These are phyloP conservation scores for Auricularia heimuer DNA, from an alignment of 768 basidiomycete genomes.

Conservation along the genomic window DNA sequence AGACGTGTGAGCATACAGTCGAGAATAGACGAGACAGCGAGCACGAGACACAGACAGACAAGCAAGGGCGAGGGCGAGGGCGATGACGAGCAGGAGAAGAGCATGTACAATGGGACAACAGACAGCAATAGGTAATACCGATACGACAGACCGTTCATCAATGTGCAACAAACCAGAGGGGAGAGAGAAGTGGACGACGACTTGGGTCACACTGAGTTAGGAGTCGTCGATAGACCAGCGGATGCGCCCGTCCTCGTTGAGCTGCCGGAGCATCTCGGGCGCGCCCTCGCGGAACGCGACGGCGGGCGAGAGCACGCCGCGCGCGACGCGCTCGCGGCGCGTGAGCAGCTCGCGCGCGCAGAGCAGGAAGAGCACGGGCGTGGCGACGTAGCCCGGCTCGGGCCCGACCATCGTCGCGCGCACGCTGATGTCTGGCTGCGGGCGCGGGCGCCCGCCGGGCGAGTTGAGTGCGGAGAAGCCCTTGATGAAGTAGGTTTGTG, in stretches of 20 bases:
- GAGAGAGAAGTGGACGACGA: no score
- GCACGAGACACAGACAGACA: no score
- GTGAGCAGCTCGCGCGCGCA: slow-evolving; percentile 2
- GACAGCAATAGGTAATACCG: no score
- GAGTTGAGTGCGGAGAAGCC: not conserved
- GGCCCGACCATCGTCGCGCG: slow-evolving; percentile 3
- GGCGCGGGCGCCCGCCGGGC: not conserved
- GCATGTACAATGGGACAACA: no score
- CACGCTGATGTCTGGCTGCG: slow-evolving; percentile 4
- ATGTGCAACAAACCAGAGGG: no score
- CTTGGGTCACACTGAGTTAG: no score
- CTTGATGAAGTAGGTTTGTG: slow-evolving; percentile 2
- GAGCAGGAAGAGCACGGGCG: slow-evolving; percentile 4
- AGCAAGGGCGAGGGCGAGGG: no score
- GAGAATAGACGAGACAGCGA: no score
- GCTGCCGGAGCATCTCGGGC: not conserved
- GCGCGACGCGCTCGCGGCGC: not conserved
- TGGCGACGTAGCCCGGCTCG: slow-evolving; percentile 8
- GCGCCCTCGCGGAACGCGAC: slow-evolving; percentile 7
- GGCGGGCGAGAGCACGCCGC: slow-evolving; percentile 7
- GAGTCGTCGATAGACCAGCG: not conserved
- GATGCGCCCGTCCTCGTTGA: not conserved
- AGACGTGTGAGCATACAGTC: no score
- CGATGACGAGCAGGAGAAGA: no score
- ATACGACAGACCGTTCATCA: no score